These are phyloP conservation scores for Penicillium taxi DNA, from an alignment of 495 filamentous ascomycete genomes.

Conservation along the genomic window DNA sequence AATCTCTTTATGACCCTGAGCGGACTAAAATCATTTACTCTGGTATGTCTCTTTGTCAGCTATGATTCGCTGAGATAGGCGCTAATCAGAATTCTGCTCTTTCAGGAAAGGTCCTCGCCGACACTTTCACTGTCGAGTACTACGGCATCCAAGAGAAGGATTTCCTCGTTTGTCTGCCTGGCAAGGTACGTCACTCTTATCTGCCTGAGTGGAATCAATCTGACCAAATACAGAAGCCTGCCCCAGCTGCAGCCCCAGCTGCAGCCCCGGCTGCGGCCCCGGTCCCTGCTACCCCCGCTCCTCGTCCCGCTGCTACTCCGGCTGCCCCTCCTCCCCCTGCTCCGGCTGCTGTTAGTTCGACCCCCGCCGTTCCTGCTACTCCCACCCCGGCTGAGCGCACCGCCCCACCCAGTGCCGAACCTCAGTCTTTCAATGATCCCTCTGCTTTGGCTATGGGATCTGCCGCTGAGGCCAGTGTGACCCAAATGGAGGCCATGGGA, in stretches of 20 bases:
- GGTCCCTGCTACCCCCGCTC: slow-evolving; percentile 51
- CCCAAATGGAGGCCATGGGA: slow-evolving; percentile 96
- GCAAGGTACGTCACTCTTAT: slow-evolving; percentile 56
- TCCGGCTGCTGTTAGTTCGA: slow-evolving; percentile 43
- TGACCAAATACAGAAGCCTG: not conserved
- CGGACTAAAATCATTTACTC: slow-evolving; percentile 95
- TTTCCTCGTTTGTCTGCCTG: slow-evolving; percentile 94
- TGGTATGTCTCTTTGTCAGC: slow-evolving; percentile 41
- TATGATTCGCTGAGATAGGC: not conserved
- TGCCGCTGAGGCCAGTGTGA: slow-evolving; percentile 74
- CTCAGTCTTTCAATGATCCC: slow-evolving; percentile 57
- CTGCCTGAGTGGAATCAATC: not conserved
- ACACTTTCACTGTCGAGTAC: slow-evolving; percentile 88
- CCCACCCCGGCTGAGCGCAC: slow-evolving; percentile 54
- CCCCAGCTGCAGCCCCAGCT: slow-evolving; percentile 57
- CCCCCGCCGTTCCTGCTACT: slow-evolving; percentile 55
- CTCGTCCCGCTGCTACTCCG: slow-evolving; percentile 40
- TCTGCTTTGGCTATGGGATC: slow-evolving; percentile 78
- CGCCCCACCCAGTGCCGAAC: slow-evolving; percentile 27
- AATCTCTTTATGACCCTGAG: slow-evolving; percentile 75
- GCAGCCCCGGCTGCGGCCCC: slow-evolving; percentile 48
- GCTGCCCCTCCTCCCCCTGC: slow-evolving; percentile 62
- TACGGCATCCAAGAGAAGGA: slow-evolving; percentile 99
- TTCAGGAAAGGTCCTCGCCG: slow-evolving; percentile 91
- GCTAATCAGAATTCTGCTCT: not conserved